Percentiles rank a stretch among this genome's conserved stretches.
phyloP scores from a whole-genome alignment of 1,284 basidiomycete species.

The Moniliophthora roreri region DNA sequence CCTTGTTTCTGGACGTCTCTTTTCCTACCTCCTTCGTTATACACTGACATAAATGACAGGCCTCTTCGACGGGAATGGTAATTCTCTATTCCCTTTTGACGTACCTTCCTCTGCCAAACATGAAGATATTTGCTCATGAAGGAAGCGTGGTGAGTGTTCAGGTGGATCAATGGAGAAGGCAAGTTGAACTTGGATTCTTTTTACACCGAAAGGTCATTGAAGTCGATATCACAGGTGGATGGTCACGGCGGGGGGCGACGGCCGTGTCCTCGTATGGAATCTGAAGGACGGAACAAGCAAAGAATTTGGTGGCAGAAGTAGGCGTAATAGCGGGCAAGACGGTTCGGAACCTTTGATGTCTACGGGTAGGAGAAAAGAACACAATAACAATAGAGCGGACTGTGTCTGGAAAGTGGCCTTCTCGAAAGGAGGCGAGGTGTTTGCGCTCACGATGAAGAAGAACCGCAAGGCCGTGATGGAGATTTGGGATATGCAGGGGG shows the following conservation, averaged over 20 bases:
- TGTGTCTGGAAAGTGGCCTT: conserved; percentile 84
- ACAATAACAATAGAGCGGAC: conserved; percentile 75
- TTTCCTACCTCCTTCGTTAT: conserved; percentile 77
- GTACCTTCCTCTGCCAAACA: conserved; percentile 33
- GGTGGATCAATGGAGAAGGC: neutral
- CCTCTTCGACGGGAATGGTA: too few species aligned
- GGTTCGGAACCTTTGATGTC: neutral
- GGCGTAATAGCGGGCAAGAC: neutral
- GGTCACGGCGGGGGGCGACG: conserved; percentile 88
- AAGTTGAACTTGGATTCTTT: neutral
- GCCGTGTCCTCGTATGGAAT: conserved; percentile 87
- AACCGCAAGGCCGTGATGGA: conserved; percentile 89
- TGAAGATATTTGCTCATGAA: too few species aligned
- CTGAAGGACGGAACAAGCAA: conserved; percentile 54
- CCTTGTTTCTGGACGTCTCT: conserved; percentile 91
- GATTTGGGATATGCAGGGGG: conserved; percentile 69
- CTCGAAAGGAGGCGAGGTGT: conserved; percentile 28
- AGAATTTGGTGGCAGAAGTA: neutral
- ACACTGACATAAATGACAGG: neutral
- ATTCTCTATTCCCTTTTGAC: conserved; percentile 14
- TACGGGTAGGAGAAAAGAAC: neutral
- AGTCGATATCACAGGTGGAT: conserved; percentile 61
- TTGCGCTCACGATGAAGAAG: conserved; percentile 82
- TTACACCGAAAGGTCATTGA: neutral
- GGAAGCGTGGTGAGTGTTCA: conserved; percentile 12